These are phyloP conservation scores for Pyrenochaeta sp. DNA, from an alignment of 2,329 filamentous ascomycete genomes.

Conservation along the genomic window DNA sequence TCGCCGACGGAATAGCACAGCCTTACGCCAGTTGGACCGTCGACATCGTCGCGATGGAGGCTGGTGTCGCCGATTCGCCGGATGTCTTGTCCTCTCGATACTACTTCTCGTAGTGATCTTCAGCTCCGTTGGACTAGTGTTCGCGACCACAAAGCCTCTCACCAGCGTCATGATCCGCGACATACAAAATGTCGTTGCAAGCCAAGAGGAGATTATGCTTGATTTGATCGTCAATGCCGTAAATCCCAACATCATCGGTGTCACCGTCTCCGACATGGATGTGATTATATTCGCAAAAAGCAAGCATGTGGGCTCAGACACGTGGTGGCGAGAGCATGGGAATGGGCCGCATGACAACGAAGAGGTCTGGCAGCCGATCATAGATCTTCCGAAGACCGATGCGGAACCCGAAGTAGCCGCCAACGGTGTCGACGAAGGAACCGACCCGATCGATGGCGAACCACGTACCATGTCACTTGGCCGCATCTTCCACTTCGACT, in stretches of 20 bases:
- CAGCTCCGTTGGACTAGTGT: constrained; percentile 87
- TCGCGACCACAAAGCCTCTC: constrained; percentile 89
- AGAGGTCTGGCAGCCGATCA: constrained; percentile 37
- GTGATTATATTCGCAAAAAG: constrained; percentile 95
- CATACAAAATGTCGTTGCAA: constrained; percentile 90
- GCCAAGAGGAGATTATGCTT: constrained; percentile 93
- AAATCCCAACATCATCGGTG: constrained; percentile 91
- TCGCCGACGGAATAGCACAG: constrained; percentile 63
- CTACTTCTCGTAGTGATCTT: constrained; percentile 83
- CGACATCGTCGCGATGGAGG: constrained; percentile 62
- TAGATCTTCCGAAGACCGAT: constrained; percentile 13
- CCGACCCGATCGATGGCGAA: constrained; percentile 69
- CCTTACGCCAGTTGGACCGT: constrained; percentile 75
- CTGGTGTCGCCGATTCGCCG: constrained; percentile 79
- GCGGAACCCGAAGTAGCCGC: constrained; percentile 11
- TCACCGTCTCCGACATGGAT: constrained; percentile 86
- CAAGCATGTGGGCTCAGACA: constrained; percentile 76
- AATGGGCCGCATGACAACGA: constrained; percentile 28
- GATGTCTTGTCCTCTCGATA: constrained; percentile 83
- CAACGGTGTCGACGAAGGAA: constrained; percentile 59
- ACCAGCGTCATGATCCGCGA: constrained; percentile 78
- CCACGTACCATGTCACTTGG: constrained; percentile 91
- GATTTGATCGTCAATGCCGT: constrained; percentile 87
- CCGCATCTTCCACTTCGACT: constrained; percentile 85
- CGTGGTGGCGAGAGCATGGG: constrained; percentile 52